Evolutionary conservation across 306 rosid species (phyloP).

Genomic region (Cucurbita argyrosperma): DNA sequence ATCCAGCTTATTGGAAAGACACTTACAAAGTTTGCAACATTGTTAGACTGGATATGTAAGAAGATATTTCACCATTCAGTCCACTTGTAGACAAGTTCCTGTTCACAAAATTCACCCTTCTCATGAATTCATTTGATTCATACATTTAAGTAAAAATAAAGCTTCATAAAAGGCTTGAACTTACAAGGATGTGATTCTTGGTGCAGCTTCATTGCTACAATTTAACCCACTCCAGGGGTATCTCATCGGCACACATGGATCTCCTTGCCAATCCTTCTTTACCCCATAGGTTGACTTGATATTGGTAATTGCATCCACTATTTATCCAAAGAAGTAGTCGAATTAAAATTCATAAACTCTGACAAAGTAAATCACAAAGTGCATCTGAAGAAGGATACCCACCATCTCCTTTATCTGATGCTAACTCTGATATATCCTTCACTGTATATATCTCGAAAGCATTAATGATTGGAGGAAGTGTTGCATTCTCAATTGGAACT

Average conservation of each 20-base stretch:
- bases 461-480: constrained; percentile 34
- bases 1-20: not conserved
- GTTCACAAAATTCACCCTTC: constrained; percentile 7
- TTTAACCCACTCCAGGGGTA: constrained; percentile 42
- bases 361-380: not conserved
- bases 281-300: constrained; percentile 35
- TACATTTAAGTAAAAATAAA: not conserved
- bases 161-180: constrained; percentile 5
- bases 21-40: constrained; percentile 36
- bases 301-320: constrained; percentile 35
- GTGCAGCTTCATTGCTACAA: constrained; percentile 17
- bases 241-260: constrained; percentile 34
- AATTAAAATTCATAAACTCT: not conserved
- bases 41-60: constrained; percentile 19
- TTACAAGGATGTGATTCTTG: constrained; percentile 42
- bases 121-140: not conserved
- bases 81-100: constrained; percentile 37
- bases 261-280: constrained; percentile 42
- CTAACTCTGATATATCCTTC: not conserved
- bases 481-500: constrained; percentile 8
- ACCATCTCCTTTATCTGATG: constrained; percentile 6
- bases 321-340: not conserved
- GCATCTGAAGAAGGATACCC: not conserved
- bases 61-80: constrained; percentile 22
- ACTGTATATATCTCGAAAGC: constrained; percentile 20